Conservation (phyloP, 768 basidiomycete genomes). For the Boletus tylopilopsis region DNA sequence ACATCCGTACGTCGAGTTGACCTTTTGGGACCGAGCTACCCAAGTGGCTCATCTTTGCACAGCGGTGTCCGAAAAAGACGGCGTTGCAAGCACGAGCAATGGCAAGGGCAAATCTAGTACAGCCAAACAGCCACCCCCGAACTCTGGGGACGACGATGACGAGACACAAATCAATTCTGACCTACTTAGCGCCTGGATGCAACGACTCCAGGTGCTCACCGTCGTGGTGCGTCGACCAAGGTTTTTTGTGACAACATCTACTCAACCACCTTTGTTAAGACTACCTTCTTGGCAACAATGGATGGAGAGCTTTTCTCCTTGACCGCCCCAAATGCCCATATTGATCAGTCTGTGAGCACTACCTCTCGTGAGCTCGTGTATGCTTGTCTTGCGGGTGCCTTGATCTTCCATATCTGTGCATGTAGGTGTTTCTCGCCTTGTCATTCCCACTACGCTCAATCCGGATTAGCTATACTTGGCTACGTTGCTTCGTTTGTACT, state of each 20-base stretch:
- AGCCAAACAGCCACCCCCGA: neutral
- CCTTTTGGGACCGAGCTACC: neutral
- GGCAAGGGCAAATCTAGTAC: constrained; percentile 1
- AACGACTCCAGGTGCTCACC: constrained; percentile 27
- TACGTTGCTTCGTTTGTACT: constrained; percentile 28
- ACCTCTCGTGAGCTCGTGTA: constrained; percentile 25
- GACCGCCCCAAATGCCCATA: constrained; percentile 21
- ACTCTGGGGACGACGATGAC: neutral
- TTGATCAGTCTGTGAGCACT: constrained; percentile 3
- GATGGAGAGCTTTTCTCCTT: constrained; percentile 28
- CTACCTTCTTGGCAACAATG: constrained; percentile 27
- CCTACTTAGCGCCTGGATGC: constrained; percentile 23
- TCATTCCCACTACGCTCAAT: neutral
- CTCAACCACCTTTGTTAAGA: constrained; percentile 14
- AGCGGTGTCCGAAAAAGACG: constrained; percentile 3
- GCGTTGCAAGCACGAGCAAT: constrained; percentile 3
- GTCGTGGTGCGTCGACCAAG: constrained; percentile 20
- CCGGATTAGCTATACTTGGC: constrained; percentile 23
- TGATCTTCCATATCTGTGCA: constrained; percentile 30
- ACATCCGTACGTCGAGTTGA: constrained; percentile 14
- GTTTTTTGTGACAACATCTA: neutral
- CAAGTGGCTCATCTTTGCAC: neutral
- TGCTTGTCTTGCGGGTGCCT: constrained; percentile 27
- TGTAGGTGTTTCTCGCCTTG: constrained; percentile 13
- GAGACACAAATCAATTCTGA: constrained; percentile 15